phyloP scores from a whole-genome alignment of 306 rosid species.

The Myrica gale region DNA sequence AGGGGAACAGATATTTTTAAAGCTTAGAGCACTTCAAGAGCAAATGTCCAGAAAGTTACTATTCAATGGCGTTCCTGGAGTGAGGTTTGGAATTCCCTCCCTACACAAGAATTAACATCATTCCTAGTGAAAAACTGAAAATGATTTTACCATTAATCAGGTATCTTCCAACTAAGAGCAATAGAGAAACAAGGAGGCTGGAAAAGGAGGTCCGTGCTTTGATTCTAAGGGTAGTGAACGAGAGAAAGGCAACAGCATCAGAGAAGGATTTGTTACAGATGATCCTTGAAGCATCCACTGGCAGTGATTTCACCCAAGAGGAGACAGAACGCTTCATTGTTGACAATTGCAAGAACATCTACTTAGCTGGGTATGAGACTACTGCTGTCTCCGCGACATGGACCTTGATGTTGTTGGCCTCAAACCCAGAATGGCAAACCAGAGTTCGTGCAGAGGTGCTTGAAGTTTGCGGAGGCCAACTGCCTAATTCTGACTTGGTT shows the following conservation, averaged over 20 bases:
- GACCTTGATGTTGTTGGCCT: constrained; percentile 47
- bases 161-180: constrained; percentile 49
- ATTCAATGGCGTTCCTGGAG: constrained; percentile 8
- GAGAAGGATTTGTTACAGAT: constrained; percentile 36
- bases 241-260: constrained; percentile 18
- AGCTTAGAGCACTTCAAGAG: constrained; percentile 21
- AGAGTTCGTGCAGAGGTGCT: constrained; percentile 37
- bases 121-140: too few species aligned
- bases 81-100: constrained; percentile 6
- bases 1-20: constrained; percentile 20
- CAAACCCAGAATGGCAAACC: constrained; percentile 45
- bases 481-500: constrained; percentile 37
- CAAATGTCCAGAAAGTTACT: constrained; percentile 4
- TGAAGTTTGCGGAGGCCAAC: constrained; percentile 26
- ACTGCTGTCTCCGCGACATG: constrained; percentile 44
- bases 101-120: too few species aligned
- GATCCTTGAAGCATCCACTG: constrained; percentile 33
- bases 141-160: constrained; percentile 11
- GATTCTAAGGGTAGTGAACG: constrained; percentile 33
- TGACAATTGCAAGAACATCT: constrained; percentile 40
- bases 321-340: constrained; percentile 25
- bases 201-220: constrained; percentile 41
- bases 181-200: constrained; percentile 41
- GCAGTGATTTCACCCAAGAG: constrained; percentile 17
- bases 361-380: constrained; percentile 43